phyloP scores from a whole-genome alignment of 768 basidiomycete species.

The Kwoniella sp. region DNA sequence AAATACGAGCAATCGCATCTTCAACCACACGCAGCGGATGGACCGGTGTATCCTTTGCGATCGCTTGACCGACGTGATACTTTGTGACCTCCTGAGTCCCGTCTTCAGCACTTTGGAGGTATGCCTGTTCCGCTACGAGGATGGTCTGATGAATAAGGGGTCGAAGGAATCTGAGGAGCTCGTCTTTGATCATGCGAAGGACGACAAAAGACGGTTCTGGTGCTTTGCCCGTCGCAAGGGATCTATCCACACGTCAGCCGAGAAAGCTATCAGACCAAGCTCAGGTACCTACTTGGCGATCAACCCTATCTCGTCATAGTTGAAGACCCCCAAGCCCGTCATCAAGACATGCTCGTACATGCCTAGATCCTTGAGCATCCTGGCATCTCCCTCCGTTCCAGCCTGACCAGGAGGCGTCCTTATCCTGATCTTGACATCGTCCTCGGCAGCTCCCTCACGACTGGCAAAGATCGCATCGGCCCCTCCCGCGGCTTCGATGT shows the following conservation, averaged over 20 bases:
- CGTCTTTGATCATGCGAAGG: constrained; percentile 5
- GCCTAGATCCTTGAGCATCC: neutral
- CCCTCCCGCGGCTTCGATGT: constrained; percentile 24
- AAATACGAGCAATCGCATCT: constrained; percentile 2
- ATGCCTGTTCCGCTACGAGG: constrained; percentile 13
- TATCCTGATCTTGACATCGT: neutral
- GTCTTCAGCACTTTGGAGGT: neutral
- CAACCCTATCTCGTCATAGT: constrained; percentile 8
- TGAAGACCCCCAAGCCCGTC: constrained; percentile 14
- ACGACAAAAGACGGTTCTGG: constrained; percentile 5
- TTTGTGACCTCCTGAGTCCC: neutral
- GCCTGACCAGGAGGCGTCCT: neutral
- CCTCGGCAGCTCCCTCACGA: neutral
- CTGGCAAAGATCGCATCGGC: constrained; percentile 19
- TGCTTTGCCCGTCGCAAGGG: neutral
- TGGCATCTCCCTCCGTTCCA: neutral
- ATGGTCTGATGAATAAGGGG: constrained; percentile 8
- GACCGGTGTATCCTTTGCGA: neutral
- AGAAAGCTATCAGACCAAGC: neutral
- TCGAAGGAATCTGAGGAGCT: constrained; percentile 8
- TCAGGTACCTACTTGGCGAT: too few relatives aligned
- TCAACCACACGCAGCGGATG: neutral
- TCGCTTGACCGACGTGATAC: constrained; percentile 8
- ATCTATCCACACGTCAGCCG: neutral
- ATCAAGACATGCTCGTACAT: constrained; percentile 10